These are phyloP conservation scores for Avicennia marina DNA, from an alignment of 257 asterid genomes.

Conservation along the genomic window DNA sequence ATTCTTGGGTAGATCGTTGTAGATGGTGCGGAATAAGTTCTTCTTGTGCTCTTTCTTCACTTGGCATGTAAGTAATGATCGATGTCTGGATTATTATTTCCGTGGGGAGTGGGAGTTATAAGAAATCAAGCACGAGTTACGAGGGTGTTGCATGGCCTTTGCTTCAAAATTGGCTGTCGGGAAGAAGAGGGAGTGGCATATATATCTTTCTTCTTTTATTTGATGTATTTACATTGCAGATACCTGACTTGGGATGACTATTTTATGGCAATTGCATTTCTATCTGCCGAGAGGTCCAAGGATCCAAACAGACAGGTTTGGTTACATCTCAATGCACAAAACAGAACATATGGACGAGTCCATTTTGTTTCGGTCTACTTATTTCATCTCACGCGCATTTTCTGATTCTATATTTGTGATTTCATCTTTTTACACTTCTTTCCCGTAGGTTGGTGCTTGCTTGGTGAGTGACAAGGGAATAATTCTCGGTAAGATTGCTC, in stretches of 20 bases:
- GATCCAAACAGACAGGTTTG: conserved; percentile 95
- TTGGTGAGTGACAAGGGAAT: conserved; percentile 89
- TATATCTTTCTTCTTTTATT: neutral
- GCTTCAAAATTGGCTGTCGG: neutral
- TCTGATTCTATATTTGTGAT: neutral
- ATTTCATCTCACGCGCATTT: neutral
- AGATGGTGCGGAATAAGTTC: neutral
- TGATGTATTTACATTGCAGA: conserved; percentile 29
- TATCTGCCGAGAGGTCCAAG: conserved; percentile 89
- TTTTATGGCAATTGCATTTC: conserved; percentile 91
- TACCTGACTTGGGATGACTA: conserved; percentile 93
- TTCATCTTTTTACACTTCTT: neutral
- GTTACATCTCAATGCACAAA: neutral
- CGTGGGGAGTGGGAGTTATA: too few species aligned
- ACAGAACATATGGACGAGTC: neutral
- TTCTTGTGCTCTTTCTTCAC: too few species aligned
- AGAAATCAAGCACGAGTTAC: neutral
- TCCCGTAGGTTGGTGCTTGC: conserved; percentile 87
- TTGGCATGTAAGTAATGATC: too few species aligned
- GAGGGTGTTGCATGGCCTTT: too few species aligned
- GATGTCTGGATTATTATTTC: too few species aligned
- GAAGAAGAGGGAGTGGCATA: neutral
- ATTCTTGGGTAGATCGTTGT: neutral
- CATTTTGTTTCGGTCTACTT: neutral
- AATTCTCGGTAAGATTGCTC: conserved; percentile 68